Evolutionary conservation across 2,329 filamentous ascomycete species (phyloP), one percentile per base, ranked within the genome.

Genomic region (Monilinia fructicola): DNA sequence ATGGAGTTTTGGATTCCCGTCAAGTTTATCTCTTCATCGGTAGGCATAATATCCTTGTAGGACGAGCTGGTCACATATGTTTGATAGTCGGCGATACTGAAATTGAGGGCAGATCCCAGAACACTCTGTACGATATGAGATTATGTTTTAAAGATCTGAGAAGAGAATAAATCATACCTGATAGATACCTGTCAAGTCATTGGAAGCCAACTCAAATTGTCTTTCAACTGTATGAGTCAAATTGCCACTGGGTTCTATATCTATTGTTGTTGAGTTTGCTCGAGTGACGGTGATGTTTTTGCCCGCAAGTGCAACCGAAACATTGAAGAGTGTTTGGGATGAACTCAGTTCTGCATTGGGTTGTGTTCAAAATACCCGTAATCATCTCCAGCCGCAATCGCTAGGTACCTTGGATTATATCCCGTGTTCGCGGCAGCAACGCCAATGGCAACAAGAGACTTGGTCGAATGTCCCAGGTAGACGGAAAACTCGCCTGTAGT

Each of bases 151-250:
- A n/a, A n/a, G n/a, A n/a, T n/a, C n/a, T n/a, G 11, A 10, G 10
- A 21, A 10, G 21, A 14, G 6, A 1, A 16, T 16, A 2, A 11
- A n/a, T 7, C 38, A 44, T 48, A 65, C 66, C 10, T 48, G 64
- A 54, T 35, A 78, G 11, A 67, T 61, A 11, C 12, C 26, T 69
- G 70, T 75, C 72, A 70, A 75, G 74, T 44, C 74, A 66, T 3
- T 70, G 69, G 18, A 76, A 74, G 1, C 63, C 61, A 66, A 23
- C 40, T 62, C 52, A 42, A 66, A 64, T 31, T 59, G 60, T 50
- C 64, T 52, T 38, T 64, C 65, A 14, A 67, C 21, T 3, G 68
- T 23, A 53, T 64, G 63, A 10, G 66, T 66, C 11, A 69, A n/a
- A 40, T 46, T 53, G 2, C 61, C 65, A 1, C 23, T 46, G 1